Evolutionary conservation across 2,329 filamentous ascomycete genomes (phyloP).

Genomic region (Trichoderma oligosporum): DNA sequence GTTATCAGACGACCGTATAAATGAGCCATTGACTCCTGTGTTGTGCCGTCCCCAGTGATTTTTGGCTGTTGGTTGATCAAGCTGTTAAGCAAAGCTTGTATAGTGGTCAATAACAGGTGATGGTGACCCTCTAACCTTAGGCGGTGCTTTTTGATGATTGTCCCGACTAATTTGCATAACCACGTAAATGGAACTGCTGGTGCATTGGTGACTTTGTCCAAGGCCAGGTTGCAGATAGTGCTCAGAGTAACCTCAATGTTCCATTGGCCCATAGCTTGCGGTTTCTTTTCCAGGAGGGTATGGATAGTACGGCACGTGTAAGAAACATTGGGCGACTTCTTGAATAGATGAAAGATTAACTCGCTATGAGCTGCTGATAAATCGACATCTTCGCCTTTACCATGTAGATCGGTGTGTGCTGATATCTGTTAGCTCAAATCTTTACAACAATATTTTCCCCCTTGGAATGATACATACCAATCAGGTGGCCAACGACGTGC

Average conservation of each 20-base stretch:
- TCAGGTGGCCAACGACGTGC: slow-evolving; percentile 39
- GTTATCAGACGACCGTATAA: slow-evolving; percentile 54
- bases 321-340: slow-evolving; percentile 32
- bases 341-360: slow-evolving; percentile 36
- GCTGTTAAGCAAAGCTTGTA: slow-evolving; percentile 54
- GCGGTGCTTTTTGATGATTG: slow-evolving; percentile 57
- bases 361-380: slow-evolving; percentile 42
- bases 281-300: slow-evolving; percentile 48
- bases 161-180: slow-evolving; percentile 53
- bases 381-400: slow-evolving; percentile 32
- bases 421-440: slow-evolving; percentile 20
- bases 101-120: slow-evolving; percentile 51
- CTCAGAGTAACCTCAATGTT: slow-evolving; percentile 53
- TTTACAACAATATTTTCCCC: no score
- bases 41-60: slow-evolving; percentile 23
- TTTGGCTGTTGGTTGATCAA: slow-evolving; percentile 38
- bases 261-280: slow-evolving; percentile 53
- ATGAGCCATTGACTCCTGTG: slow-evolving; percentile 45
- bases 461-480: slow-evolving; percentile 34
- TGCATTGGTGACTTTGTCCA: slow-evolving; percentile 26
- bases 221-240: slow-evolving; percentile 39
- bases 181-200: slow-evolving; percentile 41
- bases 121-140: slow-evolving; percentile 60
- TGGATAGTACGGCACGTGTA: slow-evolving; percentile 42
- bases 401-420: slow-evolving; percentile 31